Evolutionary conservation across 2,329 filamentous ascomycete genomes (phyloP).

Genomic region (Paecilomyces formosus): DNA sequence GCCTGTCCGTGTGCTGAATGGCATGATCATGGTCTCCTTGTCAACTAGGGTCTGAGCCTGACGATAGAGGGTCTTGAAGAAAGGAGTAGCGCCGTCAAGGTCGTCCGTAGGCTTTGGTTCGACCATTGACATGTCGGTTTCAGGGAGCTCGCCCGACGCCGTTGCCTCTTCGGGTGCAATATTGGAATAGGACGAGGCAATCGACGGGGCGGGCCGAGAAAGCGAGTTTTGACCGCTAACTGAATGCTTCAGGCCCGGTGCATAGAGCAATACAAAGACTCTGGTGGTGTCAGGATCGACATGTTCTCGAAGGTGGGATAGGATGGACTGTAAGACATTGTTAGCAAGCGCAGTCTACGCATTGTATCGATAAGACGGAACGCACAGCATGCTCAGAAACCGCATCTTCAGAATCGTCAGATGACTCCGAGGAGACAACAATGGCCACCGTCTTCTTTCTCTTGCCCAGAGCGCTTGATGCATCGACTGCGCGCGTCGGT

Average conservation of each 20-base stretch:
- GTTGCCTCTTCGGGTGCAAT: slow-evolving; percentile 64
- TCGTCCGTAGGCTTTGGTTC: slow-evolving; percentile 41
- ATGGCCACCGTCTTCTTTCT: slow-evolving; percentile 75
- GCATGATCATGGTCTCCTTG: slow-evolving; percentile 77
- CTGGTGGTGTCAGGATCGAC: slow-evolving; percentile 66
- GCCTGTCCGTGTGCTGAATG: slow-evolving; percentile 76
- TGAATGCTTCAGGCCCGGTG: slow-evolving; percentile 66
- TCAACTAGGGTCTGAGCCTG: slow-evolving; percentile 75
- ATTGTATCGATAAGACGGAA: slow-evolving; percentile 9
- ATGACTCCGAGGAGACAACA: slow-evolving; percentile 71
- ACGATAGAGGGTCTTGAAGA: slow-evolving; percentile 72
- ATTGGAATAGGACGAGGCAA: slow-evolving; percentile 82
- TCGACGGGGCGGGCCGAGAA: slow-evolving; percentile 51
- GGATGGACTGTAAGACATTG: slow-evolving; percentile 57
- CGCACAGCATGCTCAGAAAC: slow-evolving; percentile 74
- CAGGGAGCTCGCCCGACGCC: slow-evolving; percentile 29
- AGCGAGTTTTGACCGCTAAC: slow-evolving; percentile 24
- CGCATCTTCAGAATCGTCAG: slow-evolving; percentile 51
- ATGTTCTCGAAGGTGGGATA: slow-evolving; percentile 77
- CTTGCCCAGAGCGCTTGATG: slow-evolving; percentile 26
- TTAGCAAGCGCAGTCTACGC: slow-evolving; percentile 5
- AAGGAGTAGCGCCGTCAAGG: slow-evolving; percentile 45
- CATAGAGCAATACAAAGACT: slow-evolving; percentile 84
- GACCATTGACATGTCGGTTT: slow-evolving; percentile 47
- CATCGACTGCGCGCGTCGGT: slow-evolving; percentile 26